Evolutionary conservation across 352 stramenopile genomes (phyloP).

Genomic region (Globisporangium splendens): DNA sequence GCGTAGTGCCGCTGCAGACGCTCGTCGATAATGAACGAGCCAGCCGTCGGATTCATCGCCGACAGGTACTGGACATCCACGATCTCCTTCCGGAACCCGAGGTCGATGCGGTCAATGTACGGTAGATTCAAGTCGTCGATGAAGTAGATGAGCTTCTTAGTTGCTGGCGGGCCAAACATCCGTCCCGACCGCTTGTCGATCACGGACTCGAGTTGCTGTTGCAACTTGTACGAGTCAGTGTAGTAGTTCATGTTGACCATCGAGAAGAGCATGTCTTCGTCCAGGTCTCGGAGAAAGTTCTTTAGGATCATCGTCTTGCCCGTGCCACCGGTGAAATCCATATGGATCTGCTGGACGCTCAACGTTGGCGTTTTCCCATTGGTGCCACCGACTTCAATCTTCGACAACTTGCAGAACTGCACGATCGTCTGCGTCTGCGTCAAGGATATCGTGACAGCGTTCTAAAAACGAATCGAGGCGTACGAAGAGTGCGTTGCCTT

Average conservation of each 20-base stretch:
- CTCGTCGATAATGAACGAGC: constrained; percentile 97
- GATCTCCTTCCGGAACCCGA: constrained; percentile 96
- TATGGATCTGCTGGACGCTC: constrained; percentile 94
- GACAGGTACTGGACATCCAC: constrained; percentile 96
- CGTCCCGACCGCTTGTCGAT: constrained; percentile 96
- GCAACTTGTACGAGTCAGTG: constrained; percentile 92
- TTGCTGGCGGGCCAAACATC: constrained; percentile 94
- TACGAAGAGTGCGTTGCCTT: constrained; percentile 97
- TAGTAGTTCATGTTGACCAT: constrained; percentile 99
- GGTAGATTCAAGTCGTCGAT: constrained; percentile 97
- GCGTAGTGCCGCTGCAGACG: constrained; percentile 95
- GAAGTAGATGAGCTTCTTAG: constrained; percentile 96
- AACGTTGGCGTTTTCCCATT: constrained; percentile 95
- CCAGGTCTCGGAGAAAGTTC: constrained; percentile 89
- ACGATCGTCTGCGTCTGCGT: constrained; percentile 98
- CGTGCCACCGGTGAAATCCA: constrained; percentile 95
- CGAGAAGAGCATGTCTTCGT: constrained; percentile 94
- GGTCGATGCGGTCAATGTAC: constrained; percentile 93
- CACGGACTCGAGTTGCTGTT: constrained; percentile 94
- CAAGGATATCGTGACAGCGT: constrained; percentile 96
- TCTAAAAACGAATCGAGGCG: constrained; percentile 97
- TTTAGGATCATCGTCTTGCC: constrained; percentile 97
- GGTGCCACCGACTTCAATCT: constrained; percentile 97
- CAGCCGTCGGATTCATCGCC: constrained; percentile 96
- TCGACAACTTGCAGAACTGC: constrained; percentile 97